Percentiles rank a stretch among this genome's conserved stretches.
Conservation (phyloP, 106 monocot species). For the Hemerocallis citrina region DNA sequence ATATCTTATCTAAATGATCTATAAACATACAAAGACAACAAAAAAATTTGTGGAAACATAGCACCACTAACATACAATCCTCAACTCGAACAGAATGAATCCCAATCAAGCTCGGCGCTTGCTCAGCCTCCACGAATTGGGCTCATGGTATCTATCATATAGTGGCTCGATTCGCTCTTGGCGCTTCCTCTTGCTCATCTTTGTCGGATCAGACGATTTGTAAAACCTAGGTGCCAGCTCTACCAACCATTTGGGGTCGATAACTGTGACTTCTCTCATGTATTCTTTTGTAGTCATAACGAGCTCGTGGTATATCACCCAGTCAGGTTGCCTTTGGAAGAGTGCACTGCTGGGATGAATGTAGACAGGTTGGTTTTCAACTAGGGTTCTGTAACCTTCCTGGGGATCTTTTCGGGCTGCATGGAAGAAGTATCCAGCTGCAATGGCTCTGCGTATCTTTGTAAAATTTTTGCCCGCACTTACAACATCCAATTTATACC, state of each 20-base stretch:
- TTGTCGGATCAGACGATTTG: slow-evolving; percentile 78
- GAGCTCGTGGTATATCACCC: slow-evolving; percentile 91
- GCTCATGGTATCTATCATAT: slow-evolving; percentile 96
- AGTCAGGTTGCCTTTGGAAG: slow-evolving; percentile 91
- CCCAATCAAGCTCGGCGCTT: slow-evolving; percentile 68
- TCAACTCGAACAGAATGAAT: not conserved
- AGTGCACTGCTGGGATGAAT: slow-evolving; percentile 92
- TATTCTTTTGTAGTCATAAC: slow-evolving; percentile 99
- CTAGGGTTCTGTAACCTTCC: slow-evolving; percentile 86
- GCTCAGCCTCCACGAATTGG: slow-evolving; percentile 92
- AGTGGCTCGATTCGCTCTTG: slow-evolving; percentile 87
- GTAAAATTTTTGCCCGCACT: slow-evolving; percentile 88
- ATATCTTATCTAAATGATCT: too few relatives aligned
- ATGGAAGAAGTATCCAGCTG: slow-evolving; percentile 94
- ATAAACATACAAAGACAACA: too few relatives aligned
- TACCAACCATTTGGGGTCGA: slow-evolving; percentile 92
- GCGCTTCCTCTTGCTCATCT: slow-evolving; percentile 96
- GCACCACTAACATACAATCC: too few relatives aligned
- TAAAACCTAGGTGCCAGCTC: slow-evolving; percentile 90
- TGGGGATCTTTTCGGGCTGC: slow-evolving; percentile 89
- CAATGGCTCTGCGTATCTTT: slow-evolving; percentile 83
- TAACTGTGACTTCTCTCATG: slow-evolving; percentile 91
- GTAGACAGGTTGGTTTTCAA: slow-evolving; percentile 95
- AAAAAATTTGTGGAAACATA: too few relatives aligned
- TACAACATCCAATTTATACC: slow-evolving; percentile 82